A percentile compares a stretch with the other conserved stretches of the same genome.
Conservation (phyloP, 179 eudicot species). For the Actinidia chinensis region DNA sequence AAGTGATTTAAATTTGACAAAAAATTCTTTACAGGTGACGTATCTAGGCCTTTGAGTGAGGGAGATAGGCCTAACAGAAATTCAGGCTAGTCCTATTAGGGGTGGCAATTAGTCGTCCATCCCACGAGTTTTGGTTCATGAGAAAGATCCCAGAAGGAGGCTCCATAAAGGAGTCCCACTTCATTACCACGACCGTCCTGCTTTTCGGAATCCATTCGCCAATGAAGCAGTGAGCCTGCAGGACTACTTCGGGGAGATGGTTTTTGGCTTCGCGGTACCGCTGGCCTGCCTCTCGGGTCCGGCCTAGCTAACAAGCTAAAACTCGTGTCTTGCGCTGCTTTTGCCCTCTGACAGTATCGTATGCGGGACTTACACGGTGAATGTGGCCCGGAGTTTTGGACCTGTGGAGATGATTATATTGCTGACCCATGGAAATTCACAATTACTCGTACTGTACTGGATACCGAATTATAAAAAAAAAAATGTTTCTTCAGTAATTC, state of each 20-base stretch:
- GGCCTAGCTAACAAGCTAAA: background rate
- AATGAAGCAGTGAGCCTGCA: background rate
- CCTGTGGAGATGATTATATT: background rate
- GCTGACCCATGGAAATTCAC: background rate
- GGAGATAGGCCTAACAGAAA: too few species aligned
- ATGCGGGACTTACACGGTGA: constrained; percentile 8
- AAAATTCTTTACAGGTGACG: too few species aligned
- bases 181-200: background rate
- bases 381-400: background rate
- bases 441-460: too few species aligned
- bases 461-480: too few species aligned
- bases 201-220: background rate
- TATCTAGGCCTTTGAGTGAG: too few species aligned
- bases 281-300: constrained; percentile 13
- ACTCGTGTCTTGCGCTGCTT: background rate
- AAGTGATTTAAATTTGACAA: too few species aligned
- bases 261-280: constrained; percentile 4
- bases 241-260: background rate
- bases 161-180: background rate
- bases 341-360: constrained; percentile 10
- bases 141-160: constrained; percentile 16
- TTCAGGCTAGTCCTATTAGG: background rate
- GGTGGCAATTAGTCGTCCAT: background rate
- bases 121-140: background rate
- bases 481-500: too few species aligned